Base-by-base conservation (phyloP, 2,329 filamentous ascomycete genomes). In the Fusarium veterinarium region DNA sequence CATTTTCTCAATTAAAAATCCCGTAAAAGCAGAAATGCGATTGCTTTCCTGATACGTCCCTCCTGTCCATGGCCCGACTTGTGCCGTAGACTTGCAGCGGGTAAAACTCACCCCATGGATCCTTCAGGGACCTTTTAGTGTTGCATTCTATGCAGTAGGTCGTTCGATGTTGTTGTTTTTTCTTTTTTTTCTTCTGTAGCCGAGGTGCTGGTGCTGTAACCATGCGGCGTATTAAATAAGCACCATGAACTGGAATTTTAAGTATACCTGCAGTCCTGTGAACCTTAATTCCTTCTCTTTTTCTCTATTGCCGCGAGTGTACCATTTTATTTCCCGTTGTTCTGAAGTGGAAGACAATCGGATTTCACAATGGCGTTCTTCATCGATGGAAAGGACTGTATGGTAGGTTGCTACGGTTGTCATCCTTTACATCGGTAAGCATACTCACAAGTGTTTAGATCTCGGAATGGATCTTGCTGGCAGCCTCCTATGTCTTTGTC, bases 381-480 rank as follows among this genome's bases (percentile, higher is more conserved):
- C 1, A 75, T 75, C 4, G 73, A 75, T 12, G 73, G 73, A 28
- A 74, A 75, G 51, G 73, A 75, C 31, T 74, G 71, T 11, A 75
- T 75, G 73, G 73, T 75, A 55, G 51, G 70, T 25, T 10, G 14
- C 9, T 31, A 5, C 0, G 4, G 1, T 8, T 28, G 5, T 38
- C 10, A 0, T 1, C 10, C 5, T 2, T 13, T 0, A 7, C 8
- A 10, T 17, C 1, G 5, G 23, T 13, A 1, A 4, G 16, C 6
- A 28, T 60, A 6, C 63, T 75, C 20, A 75, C 55, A 16, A 6
- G 1, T 44, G 5, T 11, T 28, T 41, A 79, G 79, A 76, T 80
- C 65, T 80, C 79, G 30, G 79, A 80, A 80, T 79, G 78, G 78
- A 81, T 81, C 60, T 59, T 80, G 25, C 63, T 81, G 31, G 64